phyloP scores from a whole-genome alignment of 345 rosid genomes.

The Zanthoxylum bungeanum region DNA sequence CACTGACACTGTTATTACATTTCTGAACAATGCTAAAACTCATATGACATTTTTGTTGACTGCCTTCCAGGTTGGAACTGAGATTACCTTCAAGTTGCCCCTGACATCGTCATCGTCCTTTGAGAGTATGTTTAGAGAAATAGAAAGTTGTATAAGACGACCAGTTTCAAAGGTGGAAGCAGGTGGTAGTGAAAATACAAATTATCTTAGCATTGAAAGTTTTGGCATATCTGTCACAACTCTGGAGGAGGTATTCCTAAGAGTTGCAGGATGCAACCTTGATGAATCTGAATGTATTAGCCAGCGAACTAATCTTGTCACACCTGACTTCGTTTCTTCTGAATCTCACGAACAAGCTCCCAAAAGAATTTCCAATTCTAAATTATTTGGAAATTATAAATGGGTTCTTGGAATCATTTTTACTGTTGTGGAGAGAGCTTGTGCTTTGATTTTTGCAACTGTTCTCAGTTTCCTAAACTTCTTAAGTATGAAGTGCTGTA shows the following conservation, averaged over 20 bases:
- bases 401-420: conserved; percentile 45
- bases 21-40: background rate
- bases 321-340: conserved; percentile 38
- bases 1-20: background rate
- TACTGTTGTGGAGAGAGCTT: conserved; percentile 56
- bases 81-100: conserved; percentile 95
- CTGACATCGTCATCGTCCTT: conserved; percentile 76
- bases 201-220: conserved; percentile 75
- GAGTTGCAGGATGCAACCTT: conserved; percentile 77
- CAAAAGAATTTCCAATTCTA: conserved; percentile 33
- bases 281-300: conserved; percentile 47
- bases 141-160: conserved; percentile 71
- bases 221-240: conserved; percentile 98
- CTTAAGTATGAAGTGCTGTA: conserved; percentile 65
- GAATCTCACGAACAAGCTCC: conserved; percentile 38
- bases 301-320: conserved; percentile 34
- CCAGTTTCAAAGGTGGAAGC: conserved; percentile 39
- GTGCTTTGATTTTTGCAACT: conserved; percentile 51
- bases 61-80: conserved; percentile 83
- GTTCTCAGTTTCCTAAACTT: conserved; percentile 62
- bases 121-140: conserved; percentile 88
- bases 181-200: conserved; percentile 33
- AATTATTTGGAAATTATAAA: conserved; percentile 46
- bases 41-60: conserved; percentile 1
- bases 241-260: conserved; percentile 91